A percentile compares a stretch with the other conserved stretches of the same genome.
These are phyloP conservation scores for Alternaria postmessia DNA, from an alignment of 2,329 filamentous ascomycete species.

Conservation along the genomic window DNA sequence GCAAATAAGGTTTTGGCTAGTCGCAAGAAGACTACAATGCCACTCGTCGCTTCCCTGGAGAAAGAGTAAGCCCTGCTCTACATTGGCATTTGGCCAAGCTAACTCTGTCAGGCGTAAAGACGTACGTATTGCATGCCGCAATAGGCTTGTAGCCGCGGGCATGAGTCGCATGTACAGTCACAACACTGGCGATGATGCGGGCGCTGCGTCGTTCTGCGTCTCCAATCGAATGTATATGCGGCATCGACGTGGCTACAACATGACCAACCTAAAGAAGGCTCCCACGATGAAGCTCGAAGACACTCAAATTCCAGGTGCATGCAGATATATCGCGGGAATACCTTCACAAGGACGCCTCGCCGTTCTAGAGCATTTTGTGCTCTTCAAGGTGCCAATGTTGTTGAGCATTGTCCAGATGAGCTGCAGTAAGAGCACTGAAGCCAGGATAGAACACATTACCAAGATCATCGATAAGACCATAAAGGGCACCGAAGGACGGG, in stretches of 20 bases:
- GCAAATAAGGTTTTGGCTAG: constrained; percentile 2
- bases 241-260: constrained; percentile 18
- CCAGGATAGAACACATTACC: constrained; percentile 22
- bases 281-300: constrained; percentile 19
- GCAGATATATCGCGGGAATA: constrained; percentile 17
- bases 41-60: neutral
- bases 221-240: constrained; percentile 29
- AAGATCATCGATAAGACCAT: constrained; percentile 15
- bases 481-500: neutral
- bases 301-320: constrained; percentile 27
- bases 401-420: constrained; percentile 30
- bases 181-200: constrained; percentile 17
- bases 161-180: constrained; percentile 20
- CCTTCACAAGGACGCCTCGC: constrained; percentile 23
- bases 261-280: neutral
- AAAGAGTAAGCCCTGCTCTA: neutral
- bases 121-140: constrained; percentile 16
- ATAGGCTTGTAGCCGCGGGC: constrained; percentile 13
- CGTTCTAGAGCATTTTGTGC: constrained; percentile 9
- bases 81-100: neutral
- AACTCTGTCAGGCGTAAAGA: constrained; percentile 3
- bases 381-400: constrained; percentile 6
- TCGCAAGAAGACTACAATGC: neutral
- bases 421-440: constrained; percentile 21
- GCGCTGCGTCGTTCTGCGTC: constrained; percentile 27